Evolutionary conservation across 2,329 filamentous ascomycete species (phyloP).

Genomic region (Basipetospora chlamydospora): DNA sequence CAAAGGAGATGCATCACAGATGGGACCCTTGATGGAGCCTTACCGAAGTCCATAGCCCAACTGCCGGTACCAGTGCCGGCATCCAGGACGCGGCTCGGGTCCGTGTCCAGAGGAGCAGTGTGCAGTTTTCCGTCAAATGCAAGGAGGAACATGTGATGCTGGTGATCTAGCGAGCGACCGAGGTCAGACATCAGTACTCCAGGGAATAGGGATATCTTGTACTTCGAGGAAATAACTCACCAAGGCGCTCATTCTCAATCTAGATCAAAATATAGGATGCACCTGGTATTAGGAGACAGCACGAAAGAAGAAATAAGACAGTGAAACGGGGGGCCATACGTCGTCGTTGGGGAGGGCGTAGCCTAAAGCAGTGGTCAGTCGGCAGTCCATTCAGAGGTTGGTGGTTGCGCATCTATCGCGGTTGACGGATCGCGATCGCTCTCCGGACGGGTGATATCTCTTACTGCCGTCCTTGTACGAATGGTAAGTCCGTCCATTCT

Average conservation of each 20-base stretch:
- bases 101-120: conserved; percentile 9
- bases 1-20: no score
- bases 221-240: conserved; percentile 1
- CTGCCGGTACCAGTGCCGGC: conserved; percentile 18
- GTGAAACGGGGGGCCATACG: neutral
- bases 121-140: conserved; percentile 14
- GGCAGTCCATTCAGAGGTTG: no score
- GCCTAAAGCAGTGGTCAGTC: no score
- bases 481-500: conserved; percentile 16
- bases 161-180: conserved; percentile 11
- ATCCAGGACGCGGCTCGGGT: conserved; percentile 14
- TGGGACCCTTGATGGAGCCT: no score
- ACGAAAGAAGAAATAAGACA: neutral
- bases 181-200: no score
- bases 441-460: no score
- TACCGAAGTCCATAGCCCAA: conserved; percentile 19
- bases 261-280: neutral
- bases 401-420: no score
- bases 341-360: conserved; percentile 5
- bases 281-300: no score
- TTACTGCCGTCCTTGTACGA: conserved; percentile 14
- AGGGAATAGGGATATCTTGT: no score
- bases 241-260: conserved; percentile 12
- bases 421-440: no score
- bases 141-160: conserved; percentile 14